These are phyloP conservation scores for Xylaria sp. DNA, from an alignment of 2,329 filamentous ascomycete genomes.

Conservation along the genomic window DNA sequence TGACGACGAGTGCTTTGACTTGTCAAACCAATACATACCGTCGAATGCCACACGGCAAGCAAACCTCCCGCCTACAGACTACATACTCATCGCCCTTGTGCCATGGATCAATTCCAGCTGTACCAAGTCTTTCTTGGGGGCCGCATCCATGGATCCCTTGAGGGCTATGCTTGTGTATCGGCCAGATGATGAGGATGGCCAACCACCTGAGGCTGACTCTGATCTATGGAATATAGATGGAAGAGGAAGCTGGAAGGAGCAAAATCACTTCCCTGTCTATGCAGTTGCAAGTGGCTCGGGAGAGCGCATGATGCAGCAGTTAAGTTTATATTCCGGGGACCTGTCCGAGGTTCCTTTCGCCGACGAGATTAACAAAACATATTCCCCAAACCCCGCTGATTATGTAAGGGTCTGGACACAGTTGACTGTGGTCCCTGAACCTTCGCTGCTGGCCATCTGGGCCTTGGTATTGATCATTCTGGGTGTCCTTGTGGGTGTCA, in stretches of 20 bases:
- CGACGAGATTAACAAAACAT: slow-evolving; percentile 64
- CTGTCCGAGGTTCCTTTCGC: slow-evolving; percentile 71
- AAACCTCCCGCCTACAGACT: slow-evolving; percentile 76
- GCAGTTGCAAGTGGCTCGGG: slow-evolving; percentile 78
- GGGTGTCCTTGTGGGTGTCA: slow-evolving; percentile 75
- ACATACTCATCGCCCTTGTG: slow-evolving; percentile 82
- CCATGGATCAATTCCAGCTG: slow-evolving; percentile 86
- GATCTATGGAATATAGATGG: slow-evolving; percentile 77
- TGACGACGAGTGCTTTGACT: slow-evolving; percentile 70
- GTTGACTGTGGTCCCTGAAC: slow-evolving; percentile 59
- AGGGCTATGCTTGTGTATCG: slow-evolving; percentile 73
- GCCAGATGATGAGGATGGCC: slow-evolving; percentile 64
- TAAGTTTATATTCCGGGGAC: slow-evolving; percentile 82
- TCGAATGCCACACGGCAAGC: slow-evolving; percentile 76
- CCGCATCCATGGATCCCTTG: slow-evolving; percentile 67
- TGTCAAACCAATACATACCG: slow-evolving; percentile 75
- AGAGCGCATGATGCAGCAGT: slow-evolving; percentile 73
- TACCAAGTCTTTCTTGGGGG: slow-evolving; percentile 75
- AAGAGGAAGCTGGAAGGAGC: slow-evolving; percentile 74
- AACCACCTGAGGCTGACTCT: slow-evolving; percentile 74
- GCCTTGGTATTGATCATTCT: slow-evolving; percentile 78
- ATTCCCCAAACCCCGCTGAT: slow-evolving; percentile 65
- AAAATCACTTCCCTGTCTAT: slow-evolving; percentile 83
- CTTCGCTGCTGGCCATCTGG: slow-evolving; percentile 79
- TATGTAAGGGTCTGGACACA: slow-evolving; percentile 71